Evolutionary conservation across 2,329 filamentous ascomycete species (phyloP), one percentile per base, ranked within the genome.

Genomic region (Botrytis squamosa): DNA sequence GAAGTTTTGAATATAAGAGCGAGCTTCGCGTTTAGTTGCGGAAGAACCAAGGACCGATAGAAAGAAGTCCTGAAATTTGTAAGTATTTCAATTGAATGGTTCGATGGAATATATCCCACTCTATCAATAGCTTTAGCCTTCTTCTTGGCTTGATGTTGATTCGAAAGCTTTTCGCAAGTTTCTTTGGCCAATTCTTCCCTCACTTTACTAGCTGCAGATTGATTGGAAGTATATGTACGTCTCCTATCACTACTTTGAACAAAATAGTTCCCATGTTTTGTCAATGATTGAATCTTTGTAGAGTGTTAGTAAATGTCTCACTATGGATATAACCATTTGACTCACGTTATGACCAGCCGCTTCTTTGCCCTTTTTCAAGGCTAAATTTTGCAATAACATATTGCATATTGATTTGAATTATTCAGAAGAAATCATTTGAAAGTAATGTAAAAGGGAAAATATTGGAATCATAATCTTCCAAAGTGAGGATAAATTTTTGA

Each of bases 1-100:
- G 81, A 98, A 97, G 75, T 94, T 95, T 78, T 96, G 92, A 25
- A 99, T 87, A 81, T 98, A 99, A 55, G 93, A 91, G 82, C 93
- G 95, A 66, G 95, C 94, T 84, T 99, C 96, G 79, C 96, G 90
- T 83, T 95, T 97, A 0, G 95, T 98, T 9, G 95, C 93, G 18
- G 94, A 94, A 29, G 95, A 94, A 79, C 93, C 93, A 46, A 99
- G 86, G 5, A 98, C 89, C 25, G 94, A 95, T 46, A 97, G 87
- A 78, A 97, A 91, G 79, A 97, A 92, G 80, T 97, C 93, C 91
- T 94, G 49, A 33, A n/a, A 46, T 66, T n/a, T 59, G 40, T 77
- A 40, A 78, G 74, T 42, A 55, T 57, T 10, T n/a, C 63, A 64
- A 10, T 29, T 49, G 64, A 70, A 52, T 59, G 5, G 29, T 10